Percentiles rank a stretch among this genome's conserved stretches.
These are phyloP conservation scores for Jackrogersella minutella DNA, from an alignment of 495 filamentous ascomycete species.

Conservation along the genomic window DNA sequence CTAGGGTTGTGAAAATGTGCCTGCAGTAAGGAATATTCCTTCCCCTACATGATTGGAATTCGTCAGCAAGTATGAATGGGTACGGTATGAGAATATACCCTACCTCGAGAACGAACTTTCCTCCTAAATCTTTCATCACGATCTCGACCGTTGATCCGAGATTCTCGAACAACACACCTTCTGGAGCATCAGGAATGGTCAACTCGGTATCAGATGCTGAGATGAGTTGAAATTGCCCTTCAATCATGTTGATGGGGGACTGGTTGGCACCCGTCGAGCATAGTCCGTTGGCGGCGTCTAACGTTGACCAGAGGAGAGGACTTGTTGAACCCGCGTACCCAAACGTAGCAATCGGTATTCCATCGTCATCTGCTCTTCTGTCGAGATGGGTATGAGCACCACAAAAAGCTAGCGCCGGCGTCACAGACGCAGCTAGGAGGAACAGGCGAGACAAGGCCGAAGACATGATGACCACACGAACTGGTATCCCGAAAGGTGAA, in stretches of 20 bases:
- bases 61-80: too few relatives aligned
- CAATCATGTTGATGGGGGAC: constrained; percentile 67
- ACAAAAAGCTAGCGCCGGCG: constrained; percentile 39
- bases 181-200: constrained; percentile 45
- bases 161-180: constrained; percentile 64
- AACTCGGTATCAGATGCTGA: constrained; percentile 48
- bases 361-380: constrained; percentile 48
- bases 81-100: constrained; percentile 48
- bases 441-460: constrained; percentile 30
- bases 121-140: constrained; percentile 50
- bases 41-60: too few relatives aligned
- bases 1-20: constrained; percentile 77
- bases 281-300: constrained; percentile 55
- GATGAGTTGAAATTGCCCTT: constrained; percentile 53
- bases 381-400: constrained; percentile 45
- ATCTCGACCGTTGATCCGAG: constrained; percentile 68
- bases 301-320: constrained; percentile 65
- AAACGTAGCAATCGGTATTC: constrained; percentile 47
- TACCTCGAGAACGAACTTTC: constrained; percentile 54
- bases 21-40: constrained; percentile 63
- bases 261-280: constrained; percentile 66
- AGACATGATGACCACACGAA: constrained; percentile 18
- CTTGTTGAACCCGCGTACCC: constrained; percentile 62
- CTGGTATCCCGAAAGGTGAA: constrained; percentile 1
- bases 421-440: constrained; percentile 40